Percentiles rank a stretch among this genome's conserved stretches.
Evolutionary conservation across 2,329 filamentous ascomycete genomes (phyloP).

Genomic region (Paracoccidioides lutzii): DNA sequence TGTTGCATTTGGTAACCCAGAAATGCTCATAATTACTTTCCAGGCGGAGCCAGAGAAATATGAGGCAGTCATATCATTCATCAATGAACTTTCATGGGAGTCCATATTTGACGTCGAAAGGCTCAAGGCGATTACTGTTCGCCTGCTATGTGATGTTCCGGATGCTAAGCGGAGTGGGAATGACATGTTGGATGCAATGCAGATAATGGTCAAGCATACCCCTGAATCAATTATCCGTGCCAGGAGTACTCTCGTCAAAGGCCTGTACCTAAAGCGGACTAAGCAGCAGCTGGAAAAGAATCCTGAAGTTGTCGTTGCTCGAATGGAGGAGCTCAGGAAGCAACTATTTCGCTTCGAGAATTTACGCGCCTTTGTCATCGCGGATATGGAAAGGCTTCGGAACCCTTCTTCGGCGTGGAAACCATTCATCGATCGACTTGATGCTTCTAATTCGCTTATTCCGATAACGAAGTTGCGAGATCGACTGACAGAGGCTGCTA

Average conservation of each 20-base stretch:
- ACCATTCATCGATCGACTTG: conserved; percentile 42
- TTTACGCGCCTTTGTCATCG: conserved; percentile 71
- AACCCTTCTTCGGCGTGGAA: conserved; percentile 73
- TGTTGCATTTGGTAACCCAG: conserved; percentile 53
- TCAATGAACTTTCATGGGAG: conserved; percentile 75
- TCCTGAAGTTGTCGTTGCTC: conserved; percentile 59
- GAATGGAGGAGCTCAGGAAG: conserved; percentile 63
- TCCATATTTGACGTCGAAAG: conserved; percentile 70
- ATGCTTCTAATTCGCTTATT: conserved; percentile 43
- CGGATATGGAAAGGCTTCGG: conserved; percentile 60
- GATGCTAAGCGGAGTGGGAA: conserved; percentile 76
- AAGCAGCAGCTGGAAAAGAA: conserved; percentile 68
- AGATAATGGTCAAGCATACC: conserved; percentile 70
- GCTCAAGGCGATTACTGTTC: conserved; percentile 52
- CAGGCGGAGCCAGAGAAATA: conserved; percentile 86
- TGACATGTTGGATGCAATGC: conserved; percentile 46
- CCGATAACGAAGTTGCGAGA: conserved; percentile 58
- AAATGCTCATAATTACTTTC: conserved; percentile 70
- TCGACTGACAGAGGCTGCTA: conserved; percentile 63
- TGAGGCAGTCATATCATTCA: conserved; percentile 64
- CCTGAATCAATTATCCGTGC: conserved; percentile 63
- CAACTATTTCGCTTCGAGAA: conserved; percentile 74
- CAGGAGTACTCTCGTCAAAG: conserved; percentile 70
- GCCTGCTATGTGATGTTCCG: conserved; percentile 81
- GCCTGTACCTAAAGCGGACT: conserved; percentile 73